Evolutionary conservation across 345 rosid genomes (phyloP), one percentile per base, ranked within the genome.

Genomic region (Lumnitzera littorea): DNA sequence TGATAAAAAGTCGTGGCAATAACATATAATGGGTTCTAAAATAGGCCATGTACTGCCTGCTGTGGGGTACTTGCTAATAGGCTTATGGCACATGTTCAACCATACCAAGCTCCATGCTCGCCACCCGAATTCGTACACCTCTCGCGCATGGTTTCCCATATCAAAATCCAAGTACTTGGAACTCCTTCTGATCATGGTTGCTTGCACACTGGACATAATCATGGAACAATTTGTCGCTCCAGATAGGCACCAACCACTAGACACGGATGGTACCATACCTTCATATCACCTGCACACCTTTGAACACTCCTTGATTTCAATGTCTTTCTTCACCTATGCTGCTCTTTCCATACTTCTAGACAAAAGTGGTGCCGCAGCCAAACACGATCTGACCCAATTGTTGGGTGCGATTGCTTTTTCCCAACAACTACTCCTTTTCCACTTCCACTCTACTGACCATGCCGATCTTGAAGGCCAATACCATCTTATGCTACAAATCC

Each of bases 391-490:
- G 27, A 14, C 58, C 36, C 58, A 55, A 29, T 7, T 55, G 2
- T 11, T 55, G 12, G 58, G 58, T 17, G 43, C 13, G 1, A 46
- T 83, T 2, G 88, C 91, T 16, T 83, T 88, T 41, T 76, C 82
- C 2, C 96, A 85, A 46, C 83, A 85, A 47, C 78, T 85, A 7
- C 66, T 88, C 48, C 72, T 88, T 8, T 85, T 88, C 76, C 88
- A 75, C 67, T 81, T 85, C 13, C 96, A 85, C 63, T 81, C 96
- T 0, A 67, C 91, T 31, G 91, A 83, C 53, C 92, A 88, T 60
- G 78, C 59, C 60, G 91, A 90, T 3, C 70, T 88, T 9, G 90
- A 88, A 66, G 96, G 96, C 0, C 96, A 82, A 12, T 88, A 85
- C 64, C 96, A 88, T 50, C 62, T 88, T 61, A 80, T 85, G 55